phyloP scores from a whole-genome alignment of 305 asterid genomes.

The Petunia hybrid region DNA sequence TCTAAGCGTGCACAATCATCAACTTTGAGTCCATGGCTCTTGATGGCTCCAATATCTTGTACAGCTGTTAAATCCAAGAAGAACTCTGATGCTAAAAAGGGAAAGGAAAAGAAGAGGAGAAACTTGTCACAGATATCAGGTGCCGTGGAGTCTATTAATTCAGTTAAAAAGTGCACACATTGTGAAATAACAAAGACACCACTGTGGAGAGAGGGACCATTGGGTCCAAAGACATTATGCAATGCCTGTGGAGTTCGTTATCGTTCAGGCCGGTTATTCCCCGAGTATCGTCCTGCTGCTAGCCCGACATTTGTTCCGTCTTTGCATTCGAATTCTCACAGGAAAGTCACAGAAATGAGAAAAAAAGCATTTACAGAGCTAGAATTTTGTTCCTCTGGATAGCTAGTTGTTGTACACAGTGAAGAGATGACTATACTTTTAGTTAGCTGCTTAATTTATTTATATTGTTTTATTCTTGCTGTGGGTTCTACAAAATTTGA shows the following conservation, averaged over 20 bases:
- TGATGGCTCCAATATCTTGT: constrained; percentile 40
- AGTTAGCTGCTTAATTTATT: constrained; percentile 40
- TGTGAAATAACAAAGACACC: constrained; percentile 70
- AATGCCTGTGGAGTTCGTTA: constrained; percentile 80
- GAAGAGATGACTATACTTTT: constrained; percentile 37
- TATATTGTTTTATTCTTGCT: constrained; percentile 22
- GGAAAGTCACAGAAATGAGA: constrained; percentile 66
- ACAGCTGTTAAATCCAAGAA: constrained; percentile 39
- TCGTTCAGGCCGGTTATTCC: constrained; percentile 66
- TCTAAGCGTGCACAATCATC: constrained; percentile 55
- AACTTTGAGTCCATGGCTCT: constrained; percentile 53
- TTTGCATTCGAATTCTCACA: constrained; percentile 68
- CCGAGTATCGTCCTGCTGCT: constrained; percentile 75
- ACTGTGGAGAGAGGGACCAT: constrained; percentile 78
- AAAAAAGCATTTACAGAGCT: constrained; percentile 42
- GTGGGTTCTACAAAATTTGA: not conserved
- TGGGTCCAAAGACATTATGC: constrained; percentile 72
- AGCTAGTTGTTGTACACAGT: constrained; percentile 51
- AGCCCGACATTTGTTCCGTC: constrained; percentile 68
- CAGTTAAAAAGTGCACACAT: constrained; percentile 59
- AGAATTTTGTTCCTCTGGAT: constrained; percentile 49
- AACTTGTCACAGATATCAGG: constrained; percentile 36
- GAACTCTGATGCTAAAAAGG: constrained; percentile 40
- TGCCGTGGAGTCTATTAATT: constrained; percentile 10
- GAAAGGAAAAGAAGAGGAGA: constrained; percentile 44